phyloP scores from a whole-genome alignment of 2,329 filamentous ascomycete species.

The Arachnomyces sp. region DNA sequence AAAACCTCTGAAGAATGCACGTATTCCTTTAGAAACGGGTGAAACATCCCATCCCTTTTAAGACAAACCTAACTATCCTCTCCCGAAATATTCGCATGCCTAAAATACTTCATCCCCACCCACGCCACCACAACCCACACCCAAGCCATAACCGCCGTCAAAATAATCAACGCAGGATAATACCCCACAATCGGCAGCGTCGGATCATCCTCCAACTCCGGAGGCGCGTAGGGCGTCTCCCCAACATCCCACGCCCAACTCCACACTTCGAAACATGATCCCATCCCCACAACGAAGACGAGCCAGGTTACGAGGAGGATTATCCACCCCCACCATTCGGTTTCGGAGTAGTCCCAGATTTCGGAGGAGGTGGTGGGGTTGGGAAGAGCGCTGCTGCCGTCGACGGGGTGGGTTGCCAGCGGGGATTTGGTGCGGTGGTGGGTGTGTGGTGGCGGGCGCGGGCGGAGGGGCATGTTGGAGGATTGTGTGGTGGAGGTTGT shows the following conservation, averaged over 20 bases:
- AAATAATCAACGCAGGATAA: constrained; percentile 86
- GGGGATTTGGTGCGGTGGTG: constrained; percentile 31
- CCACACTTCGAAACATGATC: constrained; percentile 89
- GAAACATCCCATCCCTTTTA: too few relatives aligned
- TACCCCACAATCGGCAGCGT: constrained; percentile 95
- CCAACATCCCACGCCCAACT: constrained; percentile 99
- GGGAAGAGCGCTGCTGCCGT: constrained; percentile 30
- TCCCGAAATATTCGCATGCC: constrained; percentile 83
- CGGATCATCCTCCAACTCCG: constrained; percentile 88
- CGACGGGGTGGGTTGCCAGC: constrained; percentile 36
- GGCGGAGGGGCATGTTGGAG: constrained; percentile 25
- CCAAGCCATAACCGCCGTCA: constrained; percentile 96
- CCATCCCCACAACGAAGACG: constrained; percentile 94
- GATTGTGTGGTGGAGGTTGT: constrained; percentile 19
- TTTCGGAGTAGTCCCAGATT: constrained; percentile 88
- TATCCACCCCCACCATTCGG: constrained; percentile 97
- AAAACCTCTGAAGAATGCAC: too few relatives aligned
- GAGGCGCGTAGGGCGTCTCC: constrained; percentile 88
- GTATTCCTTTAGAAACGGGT: too few relatives aligned
- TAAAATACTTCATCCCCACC: constrained; percentile 99
- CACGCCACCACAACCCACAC: constrained; percentile 96
- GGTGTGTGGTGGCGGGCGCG: constrained; percentile 6
- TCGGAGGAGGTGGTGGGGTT: constrained; percentile 33
- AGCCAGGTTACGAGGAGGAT: constrained; percentile 86
- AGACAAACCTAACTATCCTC: constrained; percentile 40